Evolutionary conservation across 148 eudicot genomes (phyloP).

Genomic region (Tetragonia tetragonoides): DNA sequence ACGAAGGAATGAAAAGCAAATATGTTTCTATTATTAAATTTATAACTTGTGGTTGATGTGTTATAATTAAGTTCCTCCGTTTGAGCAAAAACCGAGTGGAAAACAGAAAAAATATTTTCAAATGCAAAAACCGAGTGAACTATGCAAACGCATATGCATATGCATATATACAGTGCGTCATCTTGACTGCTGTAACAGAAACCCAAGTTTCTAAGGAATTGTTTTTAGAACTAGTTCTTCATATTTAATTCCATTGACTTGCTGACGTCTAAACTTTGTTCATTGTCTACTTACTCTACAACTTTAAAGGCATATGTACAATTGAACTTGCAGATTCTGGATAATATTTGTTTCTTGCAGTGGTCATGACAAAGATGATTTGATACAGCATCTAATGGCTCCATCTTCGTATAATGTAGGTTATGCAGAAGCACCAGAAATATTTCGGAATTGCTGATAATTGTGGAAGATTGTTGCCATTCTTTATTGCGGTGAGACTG

Average conservation of each 20-base stretch:
- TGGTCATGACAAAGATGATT: background rate
- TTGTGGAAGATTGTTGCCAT: slow-evolving; percentile 68
- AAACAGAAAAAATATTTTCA: background rate
- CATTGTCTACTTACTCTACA: background rate
- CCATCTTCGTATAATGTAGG: slow-evolving; percentile 44
- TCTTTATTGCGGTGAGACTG: slow-evolving; percentile 76
- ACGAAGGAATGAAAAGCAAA: background rate
- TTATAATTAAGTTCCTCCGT: background rate
- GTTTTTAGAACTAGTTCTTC: too few species aligned
- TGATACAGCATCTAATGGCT: background rate
- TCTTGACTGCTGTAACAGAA: too few species aligned
- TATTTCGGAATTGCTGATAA: slow-evolving; percentile 80
- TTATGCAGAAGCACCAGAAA: slow-evolving; percentile 99
- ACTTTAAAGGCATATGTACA: background rate
- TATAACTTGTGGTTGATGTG: background rate
- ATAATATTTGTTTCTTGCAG: background rate
- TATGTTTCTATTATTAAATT: background rate
- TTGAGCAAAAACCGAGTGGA: background rate
- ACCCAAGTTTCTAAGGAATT: too few species aligned
- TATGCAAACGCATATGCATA: too few species aligned
- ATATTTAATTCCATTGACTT: too few species aligned
- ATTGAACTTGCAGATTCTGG: background rate
- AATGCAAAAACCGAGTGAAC: too few species aligned
- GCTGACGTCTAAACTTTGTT: too few species aligned
- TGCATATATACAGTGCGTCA: too few species aligned